phyloP scores from a whole-genome alignment of 2,329 filamentous ascomycete genomes.

The Exophiala sideris region DNA sequence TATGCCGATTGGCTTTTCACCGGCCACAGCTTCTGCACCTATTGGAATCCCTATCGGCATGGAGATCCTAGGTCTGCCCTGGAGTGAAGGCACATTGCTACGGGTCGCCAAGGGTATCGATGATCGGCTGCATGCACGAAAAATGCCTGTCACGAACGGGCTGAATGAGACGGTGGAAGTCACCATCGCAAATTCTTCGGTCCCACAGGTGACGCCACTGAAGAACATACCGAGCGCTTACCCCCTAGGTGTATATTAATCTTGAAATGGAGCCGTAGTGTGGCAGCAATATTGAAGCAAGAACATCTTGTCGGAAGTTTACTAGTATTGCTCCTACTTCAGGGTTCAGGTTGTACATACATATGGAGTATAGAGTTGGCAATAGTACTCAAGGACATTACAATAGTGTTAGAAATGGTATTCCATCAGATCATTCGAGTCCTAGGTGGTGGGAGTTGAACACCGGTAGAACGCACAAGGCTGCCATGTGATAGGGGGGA shows the following conservation, averaged over 20 bases:
- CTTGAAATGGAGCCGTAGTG: not conserved
- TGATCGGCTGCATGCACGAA: constrained; percentile 45
- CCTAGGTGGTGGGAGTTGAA: no score
- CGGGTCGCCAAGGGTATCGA: constrained; percentile 54
- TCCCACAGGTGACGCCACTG: constrained; percentile 18
- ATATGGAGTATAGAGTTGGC: no score
- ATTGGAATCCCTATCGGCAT: constrained; percentile 62
- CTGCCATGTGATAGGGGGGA: no score
- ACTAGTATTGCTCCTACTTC: no score
- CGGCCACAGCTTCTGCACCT: constrained; percentile 47
- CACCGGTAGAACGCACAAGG: no score
- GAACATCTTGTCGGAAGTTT: no score
- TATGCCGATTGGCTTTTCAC: constrained; percentile 49
- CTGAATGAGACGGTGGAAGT: constrained; percentile 21
- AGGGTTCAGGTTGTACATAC: no score
- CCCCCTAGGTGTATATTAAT: constrained; percentile 22
- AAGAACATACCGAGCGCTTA: constrained; percentile 22
- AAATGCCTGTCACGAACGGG: constrained; percentile 37
- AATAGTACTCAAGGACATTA: no score
- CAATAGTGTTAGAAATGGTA: no score
- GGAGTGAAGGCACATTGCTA: constrained; percentile 54
- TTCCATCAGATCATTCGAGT: no score
- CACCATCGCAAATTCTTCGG: constrained; percentile 5
- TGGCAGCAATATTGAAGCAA: no score
- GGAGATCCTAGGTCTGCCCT: constrained; percentile 59